Base-by-base conservation (phyloP, 805 yeast species). In the Candida peoriensis region DNA sequence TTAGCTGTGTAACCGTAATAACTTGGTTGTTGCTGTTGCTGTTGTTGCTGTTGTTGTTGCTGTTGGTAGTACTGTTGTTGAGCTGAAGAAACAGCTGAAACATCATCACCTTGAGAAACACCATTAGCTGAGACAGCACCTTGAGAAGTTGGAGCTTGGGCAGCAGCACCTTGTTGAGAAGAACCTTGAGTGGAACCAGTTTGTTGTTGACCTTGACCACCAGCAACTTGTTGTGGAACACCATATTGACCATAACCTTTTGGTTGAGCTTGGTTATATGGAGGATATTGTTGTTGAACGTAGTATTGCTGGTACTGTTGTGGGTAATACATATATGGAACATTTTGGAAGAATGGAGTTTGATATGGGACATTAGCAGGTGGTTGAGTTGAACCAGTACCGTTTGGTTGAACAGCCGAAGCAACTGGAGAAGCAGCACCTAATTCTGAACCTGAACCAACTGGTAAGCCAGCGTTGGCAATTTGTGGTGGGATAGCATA, bases 271-370 rank as follows among this genome's bases (percentile, higher is more conserved):
- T 46, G 47, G 31, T 32, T 37, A 33, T 45, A 40, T 23, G 38
- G 44, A 8, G 30, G 20, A 24, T 32, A 37, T 25, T 37, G 41
- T 17, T 36, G 41, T 30, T 43, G 47, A 13, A 24, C 5, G 37
- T 36, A 42, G 26, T 30, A 26, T 29, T 38, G 32, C 28, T 34
- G 28, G 24, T 36, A 30, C 29, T 41, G 47, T 40, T 41, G 47
- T 32, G 52, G 53, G 41, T 44, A 46, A 42, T 55, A 56, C 44
- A 50, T 43, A 42, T 52, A 54, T 29, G 53, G 55, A 26, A 38
- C 34, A 37, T 36, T 35, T 30, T 38, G 44, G 38, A 34, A 41
- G 36, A 37, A 45, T 34, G 46, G 49, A 25, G 37, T 38, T 38
- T 46, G 52, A 38, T 42, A 53, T 20, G 49, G 43, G 32, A 47